phyloP scores from a whole-genome alignment of 2,329 filamentous ascomycete genomes.

The Rutstroemia sp. region DNA sequence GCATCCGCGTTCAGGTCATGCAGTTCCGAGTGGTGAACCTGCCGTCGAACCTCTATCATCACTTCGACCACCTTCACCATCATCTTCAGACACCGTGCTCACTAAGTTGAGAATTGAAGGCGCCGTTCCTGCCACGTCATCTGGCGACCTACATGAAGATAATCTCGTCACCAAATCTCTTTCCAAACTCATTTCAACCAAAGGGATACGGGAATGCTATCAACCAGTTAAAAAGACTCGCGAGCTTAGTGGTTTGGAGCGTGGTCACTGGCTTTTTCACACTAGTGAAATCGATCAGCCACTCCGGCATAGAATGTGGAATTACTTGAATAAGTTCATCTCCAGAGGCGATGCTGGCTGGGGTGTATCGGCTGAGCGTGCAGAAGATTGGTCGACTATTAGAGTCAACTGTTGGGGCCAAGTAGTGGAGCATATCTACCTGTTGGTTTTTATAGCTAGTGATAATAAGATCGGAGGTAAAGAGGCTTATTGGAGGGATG shows the following conservation, averaged over 20 bases:
- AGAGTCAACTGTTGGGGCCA: constrained; percentile 75
- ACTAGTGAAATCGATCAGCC: constrained; percentile 45
- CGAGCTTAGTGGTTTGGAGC: constrained; percentile 51
- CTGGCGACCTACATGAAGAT: constrained; percentile 37
- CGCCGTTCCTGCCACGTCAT: constrained; percentile 44
- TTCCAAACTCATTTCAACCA: constrained; percentile 37
- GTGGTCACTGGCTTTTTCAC: constrained; percentile 70
- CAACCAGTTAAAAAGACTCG: constrained; percentile 42
- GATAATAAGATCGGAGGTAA: constrained; percentile 51
- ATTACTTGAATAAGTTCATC: constrained; percentile 53
- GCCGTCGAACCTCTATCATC: not conserved
- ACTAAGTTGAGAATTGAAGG: constrained; percentile 43
- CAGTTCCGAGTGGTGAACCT: no score
- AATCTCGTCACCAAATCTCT: constrained; percentile 51
- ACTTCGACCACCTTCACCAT: not conserved
- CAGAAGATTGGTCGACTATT: constrained; percentile 37
- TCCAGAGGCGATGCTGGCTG: constrained; percentile 54
- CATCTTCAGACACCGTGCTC: not conserved
- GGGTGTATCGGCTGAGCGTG: constrained; percentile 53
- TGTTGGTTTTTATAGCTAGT: constrained; percentile 68
- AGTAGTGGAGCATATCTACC: constrained; percentile 63
- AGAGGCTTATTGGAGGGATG: constrained; percentile 60
- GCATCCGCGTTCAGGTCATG: no score
- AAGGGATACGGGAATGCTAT: constrained; percentile 44
- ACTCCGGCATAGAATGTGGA: constrained; percentile 51